Evolutionary conservation across 2,329 filamentous ascomycete species (phyloP), one percentile per base, ranked within the genome.

Genomic region (Mycosphaerella arachidis): DNA sequence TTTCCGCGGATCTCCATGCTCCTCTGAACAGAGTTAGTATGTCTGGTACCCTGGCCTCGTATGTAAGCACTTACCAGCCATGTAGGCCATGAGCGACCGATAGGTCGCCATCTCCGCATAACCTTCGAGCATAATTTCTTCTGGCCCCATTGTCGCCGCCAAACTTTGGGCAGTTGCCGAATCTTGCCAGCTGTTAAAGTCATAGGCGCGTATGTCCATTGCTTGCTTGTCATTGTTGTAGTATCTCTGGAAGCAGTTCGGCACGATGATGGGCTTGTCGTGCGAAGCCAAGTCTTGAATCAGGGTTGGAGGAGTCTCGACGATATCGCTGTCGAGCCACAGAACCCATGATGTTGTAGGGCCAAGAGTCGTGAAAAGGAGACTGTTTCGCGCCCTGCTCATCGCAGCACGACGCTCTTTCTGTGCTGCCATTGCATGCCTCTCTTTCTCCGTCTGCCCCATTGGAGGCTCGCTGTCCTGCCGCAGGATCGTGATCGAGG

Each of bases 121-220:
- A 6, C 94, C 94, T 76, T 99, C 94, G 4, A 97, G 80, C 55
- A 99, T 77, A 65, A 99, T 92, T 52, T 99, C 94, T 68, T 99
- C 93, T 0, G 87, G 88, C 0, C 86, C 90, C 92, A 99, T 92
- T 69, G 86, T 86, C 10, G 82, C 78, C 1, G 84, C 92, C 64
- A 99, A 78, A 37, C 89, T 82, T 71, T 88, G 83, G 0, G 94
- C 93, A 1, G 83, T 87, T 1, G 87, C 83, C 72, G 90, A 96
- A 73, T 99, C 94, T 70, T 93, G 86, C 94, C 94, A 99, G 73
- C 90, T 96, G 79, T 99, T 99, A 82, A 88, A 97, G 77, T 99
- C 94, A 74, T 99, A 99, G 0, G 92, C 86, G 4, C 94, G 86
- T 71, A 93, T 86, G 48, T 87, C 85, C 79, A 85, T 84, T 65